These are phyloP conservation scores for Mortierella sp. DNA, from an alignment of 371 early-diverging fungal genomes.

Conservation along the genomic window DNA sequence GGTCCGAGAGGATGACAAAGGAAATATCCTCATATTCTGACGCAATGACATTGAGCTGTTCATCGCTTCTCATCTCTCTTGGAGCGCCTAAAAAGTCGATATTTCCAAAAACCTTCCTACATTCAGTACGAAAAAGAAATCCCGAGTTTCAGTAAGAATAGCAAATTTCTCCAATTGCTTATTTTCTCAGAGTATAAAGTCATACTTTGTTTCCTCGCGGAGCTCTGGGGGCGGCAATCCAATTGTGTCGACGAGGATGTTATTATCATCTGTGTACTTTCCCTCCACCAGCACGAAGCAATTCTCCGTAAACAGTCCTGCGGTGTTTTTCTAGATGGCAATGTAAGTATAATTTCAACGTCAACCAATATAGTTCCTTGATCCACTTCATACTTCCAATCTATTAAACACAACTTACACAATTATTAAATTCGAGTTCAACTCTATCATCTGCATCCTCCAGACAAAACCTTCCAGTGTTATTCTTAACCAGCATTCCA, in stretches of 20 bases:
- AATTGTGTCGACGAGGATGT: conserved; percentile 76
- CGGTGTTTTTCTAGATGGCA: conserved; percentile 59
- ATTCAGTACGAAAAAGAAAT: neutral
- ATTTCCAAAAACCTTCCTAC: conserved; percentile 62
- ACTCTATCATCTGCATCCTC: conserved; percentile 87
- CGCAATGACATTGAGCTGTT: conserved; percentile 44
- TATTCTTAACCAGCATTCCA: conserved; percentile 90
- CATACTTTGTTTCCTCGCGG: conserved; percentile 70
- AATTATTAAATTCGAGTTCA: conserved; percentile 65
- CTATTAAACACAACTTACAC: conserved; percentile 21
- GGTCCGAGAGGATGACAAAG: conserved; percentile 86
- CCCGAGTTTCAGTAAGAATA: neutral
- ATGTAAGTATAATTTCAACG: neutral
- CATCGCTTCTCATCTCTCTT: conserved; percentile 63
- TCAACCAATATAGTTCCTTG: neutral
- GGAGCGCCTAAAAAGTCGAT: conserved; percentile 72
- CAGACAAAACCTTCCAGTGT: conserved; percentile 85
- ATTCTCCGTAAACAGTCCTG: conserved; percentile 86
- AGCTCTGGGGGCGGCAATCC: conserved; percentile 84
- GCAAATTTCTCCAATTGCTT: too few species aligned
- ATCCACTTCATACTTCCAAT: neutral
- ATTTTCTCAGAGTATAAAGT: neutral
- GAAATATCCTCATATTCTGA: conserved; percentile 72
- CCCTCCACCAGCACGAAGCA: conserved; percentile 91
- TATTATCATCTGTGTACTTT: conserved; percentile 74